phyloP scores from a whole-genome alignment of 257 asterid species.

The Prunella vulgaris region DNA sequence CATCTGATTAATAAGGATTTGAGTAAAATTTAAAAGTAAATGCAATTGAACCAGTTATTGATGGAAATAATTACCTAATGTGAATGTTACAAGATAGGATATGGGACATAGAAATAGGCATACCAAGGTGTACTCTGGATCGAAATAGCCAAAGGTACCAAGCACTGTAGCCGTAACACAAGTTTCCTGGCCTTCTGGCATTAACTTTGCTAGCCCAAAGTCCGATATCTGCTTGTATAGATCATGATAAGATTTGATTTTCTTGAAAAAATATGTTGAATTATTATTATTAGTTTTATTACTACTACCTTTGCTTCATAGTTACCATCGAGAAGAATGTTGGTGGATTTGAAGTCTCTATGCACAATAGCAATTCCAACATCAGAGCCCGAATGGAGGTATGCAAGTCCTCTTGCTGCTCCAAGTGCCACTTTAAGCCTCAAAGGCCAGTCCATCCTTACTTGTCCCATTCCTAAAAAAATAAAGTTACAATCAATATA shows the following conservation, averaged over 20 bases:
- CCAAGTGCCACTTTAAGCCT: slow-evolving; percentile 81
- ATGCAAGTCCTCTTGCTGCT: slow-evolving; percentile 93
- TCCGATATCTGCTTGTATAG: slow-evolving; percentile 72
- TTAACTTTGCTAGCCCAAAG: slow-evolving; percentile 90
- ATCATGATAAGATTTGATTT: slow-evolving; percentile 12
- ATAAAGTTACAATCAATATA: background rate
- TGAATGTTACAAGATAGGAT: background rate
- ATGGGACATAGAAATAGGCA: slow-evolving; percentile 21
- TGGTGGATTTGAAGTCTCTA: slow-evolving; percentile 94
- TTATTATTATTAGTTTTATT: slow-evolving; percentile 5
- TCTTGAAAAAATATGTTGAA: background rate
- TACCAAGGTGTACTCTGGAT: slow-evolving; percentile 97
- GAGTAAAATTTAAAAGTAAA: background rate
- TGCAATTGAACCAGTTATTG: background rate
- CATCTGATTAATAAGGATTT: background rate
- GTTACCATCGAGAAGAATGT: slow-evolving; percentile 72
- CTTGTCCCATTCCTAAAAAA: slow-evolving; percentile 59
- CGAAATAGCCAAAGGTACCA: slow-evolving; percentile 97
- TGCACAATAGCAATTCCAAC: slow-evolving; percentile 93
- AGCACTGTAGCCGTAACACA: slow-evolving; percentile 83
- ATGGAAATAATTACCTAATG: background rate
- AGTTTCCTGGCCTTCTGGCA: slow-evolving; percentile 91
- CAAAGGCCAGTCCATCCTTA: slow-evolving; percentile 88
- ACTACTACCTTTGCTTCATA: slow-evolving; percentile 81
- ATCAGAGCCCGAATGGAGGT: slow-evolving; percentile 82